Evolutionary conservation across 257 asterid species (phyloP).

Genomic region (Echites panduratus): DNA sequence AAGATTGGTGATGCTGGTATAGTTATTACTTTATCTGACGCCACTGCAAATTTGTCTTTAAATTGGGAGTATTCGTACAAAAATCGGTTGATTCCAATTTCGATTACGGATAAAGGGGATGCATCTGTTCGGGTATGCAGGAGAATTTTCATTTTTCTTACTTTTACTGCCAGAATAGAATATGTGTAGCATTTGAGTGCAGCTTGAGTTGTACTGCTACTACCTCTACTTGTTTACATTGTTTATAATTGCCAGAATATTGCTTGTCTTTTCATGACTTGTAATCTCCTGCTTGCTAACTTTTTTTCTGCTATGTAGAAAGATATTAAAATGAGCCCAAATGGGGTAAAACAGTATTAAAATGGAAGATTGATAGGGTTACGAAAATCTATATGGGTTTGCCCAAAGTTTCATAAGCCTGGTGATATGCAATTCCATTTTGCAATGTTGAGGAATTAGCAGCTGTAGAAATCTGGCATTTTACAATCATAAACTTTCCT

Average conservation of each 20-base stretch:
- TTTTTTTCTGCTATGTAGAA: no score
- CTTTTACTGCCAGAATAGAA: neutral
- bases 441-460: neutral
- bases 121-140: constrained; percentile 64
- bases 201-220: neutral
- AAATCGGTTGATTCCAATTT: constrained; percentile 55
- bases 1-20: constrained; percentile 64
- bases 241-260: neutral
- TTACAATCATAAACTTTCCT: neutral
- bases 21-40: constrained; percentile 60
- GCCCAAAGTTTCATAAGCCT: neutral
- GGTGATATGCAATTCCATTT: neutral
- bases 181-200: neutral
- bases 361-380: neutral
- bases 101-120: constrained; percentile 60
- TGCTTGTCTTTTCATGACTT: neutral
- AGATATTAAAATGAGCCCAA: neutral
- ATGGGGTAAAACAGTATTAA: neutral
- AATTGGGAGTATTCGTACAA: constrained; percentile 73
- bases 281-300: neutral
- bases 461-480: neutral
- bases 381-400: neutral
- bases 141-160: neutral
- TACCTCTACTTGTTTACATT: neutral
- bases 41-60: constrained; percentile 75